Conservation (phyloP, 2,329 filamentous ascomycete genomes). For the Xylariaceae sp. region DNA sequence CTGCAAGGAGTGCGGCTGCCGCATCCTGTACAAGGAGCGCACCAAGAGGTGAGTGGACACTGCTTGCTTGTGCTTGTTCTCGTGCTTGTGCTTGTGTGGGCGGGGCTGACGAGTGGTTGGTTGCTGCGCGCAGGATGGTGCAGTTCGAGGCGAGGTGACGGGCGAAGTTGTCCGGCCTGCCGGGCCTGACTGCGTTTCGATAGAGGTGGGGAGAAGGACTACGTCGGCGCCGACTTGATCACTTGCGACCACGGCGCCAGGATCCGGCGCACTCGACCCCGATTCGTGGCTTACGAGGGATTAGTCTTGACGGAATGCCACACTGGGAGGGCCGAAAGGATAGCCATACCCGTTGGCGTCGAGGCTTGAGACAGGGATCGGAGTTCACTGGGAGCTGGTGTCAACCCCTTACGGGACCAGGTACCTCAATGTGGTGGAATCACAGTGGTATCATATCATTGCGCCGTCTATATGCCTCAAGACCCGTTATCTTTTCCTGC, state of each 20-base stretch:
- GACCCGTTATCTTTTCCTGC: slow-evolving; percentile 3
- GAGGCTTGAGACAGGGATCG: too few relatives aligned
- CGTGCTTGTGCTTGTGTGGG: neutral
- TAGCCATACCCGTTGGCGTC: too few relatives aligned
- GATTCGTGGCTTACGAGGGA: too few relatives aligned
- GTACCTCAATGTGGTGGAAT: slow-evolving; percentile 8
- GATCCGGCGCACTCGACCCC: too few relatives aligned
- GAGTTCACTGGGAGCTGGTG: too few relatives aligned
- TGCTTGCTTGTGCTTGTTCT: slow-evolving; percentile 3
- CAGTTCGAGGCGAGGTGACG: slow-evolving; percentile 88
- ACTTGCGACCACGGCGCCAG: too few relatives aligned
- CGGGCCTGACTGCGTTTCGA: too few relatives aligned
- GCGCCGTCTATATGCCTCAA: slow-evolving; percentile 11
- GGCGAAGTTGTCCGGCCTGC: neutral
- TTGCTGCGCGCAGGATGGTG: slow-evolving; percentile 63
- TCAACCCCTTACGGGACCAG: too few relatives aligned
- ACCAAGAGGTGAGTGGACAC: slow-evolving; percentile 93
- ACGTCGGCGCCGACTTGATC: too few relatives aligned
- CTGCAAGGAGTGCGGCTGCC: slow-evolving; percentile 88
- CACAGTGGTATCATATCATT: slow-evolving; percentile 21
- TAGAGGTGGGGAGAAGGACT: neutral
- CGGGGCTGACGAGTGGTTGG: slow-evolving; percentile 1
- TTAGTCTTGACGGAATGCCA: too few relatives aligned
- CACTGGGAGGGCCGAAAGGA: too few relatives aligned
- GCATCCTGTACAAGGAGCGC: slow-evolving; percentile 94